Conservation (phyloP, 345 rosid genomes). For the Eucalyptus sp. region DNA sequence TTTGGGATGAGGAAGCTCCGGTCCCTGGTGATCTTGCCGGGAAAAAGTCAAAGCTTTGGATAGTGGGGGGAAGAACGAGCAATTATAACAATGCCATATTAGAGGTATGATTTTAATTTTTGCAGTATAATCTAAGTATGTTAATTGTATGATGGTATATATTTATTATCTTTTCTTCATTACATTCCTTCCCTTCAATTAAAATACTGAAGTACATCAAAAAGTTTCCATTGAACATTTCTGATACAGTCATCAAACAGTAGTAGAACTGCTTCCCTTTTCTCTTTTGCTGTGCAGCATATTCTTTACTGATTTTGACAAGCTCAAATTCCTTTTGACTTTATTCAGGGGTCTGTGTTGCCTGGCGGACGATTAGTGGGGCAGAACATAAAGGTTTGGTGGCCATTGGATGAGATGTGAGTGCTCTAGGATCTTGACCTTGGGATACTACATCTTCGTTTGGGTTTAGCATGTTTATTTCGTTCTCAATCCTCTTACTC, state of each 20-base stretch:
- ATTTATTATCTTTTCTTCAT: neutral
- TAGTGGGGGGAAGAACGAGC: neutral
- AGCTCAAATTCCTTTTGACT: neutral
- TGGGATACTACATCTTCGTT: neutral
- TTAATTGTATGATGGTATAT: neutral
- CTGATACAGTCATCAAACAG: neutral
- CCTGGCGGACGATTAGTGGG: neutral
- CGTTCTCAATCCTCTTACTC: neutral
- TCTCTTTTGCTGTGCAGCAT: neutral
- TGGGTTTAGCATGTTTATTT: neutral
- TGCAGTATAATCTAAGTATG: neutral
- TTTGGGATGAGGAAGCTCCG: neutral
- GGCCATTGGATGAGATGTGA: neutral
- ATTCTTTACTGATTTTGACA: neutral
- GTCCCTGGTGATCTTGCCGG: neutral
- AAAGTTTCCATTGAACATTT: neutral
- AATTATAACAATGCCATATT: neutral
- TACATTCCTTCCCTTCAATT: neutral
- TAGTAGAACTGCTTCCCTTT: neutral
- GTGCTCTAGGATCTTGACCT: neutral
- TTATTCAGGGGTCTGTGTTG: neutral
- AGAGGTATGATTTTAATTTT: neutral
- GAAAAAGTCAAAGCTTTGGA: neutral
- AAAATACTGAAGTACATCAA: neutral
- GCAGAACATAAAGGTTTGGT: neutral